Conservation (phyloP, 2,329 filamentous ascomycete genomes). For the Fusarium fracticaudum region DNA sequence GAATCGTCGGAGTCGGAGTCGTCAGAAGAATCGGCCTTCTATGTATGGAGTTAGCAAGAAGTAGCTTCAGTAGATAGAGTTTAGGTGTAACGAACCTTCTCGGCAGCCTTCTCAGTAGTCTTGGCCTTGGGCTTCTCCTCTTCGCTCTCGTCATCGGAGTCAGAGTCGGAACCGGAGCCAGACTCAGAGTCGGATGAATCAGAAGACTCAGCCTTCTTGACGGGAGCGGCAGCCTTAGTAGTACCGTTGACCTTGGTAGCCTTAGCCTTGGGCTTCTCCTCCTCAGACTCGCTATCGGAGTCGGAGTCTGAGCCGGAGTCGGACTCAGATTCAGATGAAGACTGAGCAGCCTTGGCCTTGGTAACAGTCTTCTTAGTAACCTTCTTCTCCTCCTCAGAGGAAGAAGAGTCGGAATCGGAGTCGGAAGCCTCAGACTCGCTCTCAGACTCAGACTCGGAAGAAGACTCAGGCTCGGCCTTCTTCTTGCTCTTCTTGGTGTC, state of each 20-base stretch:
- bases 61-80: neutral
- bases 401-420: slow-evolving; percentile 48
- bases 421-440: slow-evolving; percentile 53
- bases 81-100: slow-evolving; percentile 43
- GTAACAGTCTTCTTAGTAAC: slow-evolving; percentile 48
- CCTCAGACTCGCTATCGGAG: slow-evolving; percentile 47
- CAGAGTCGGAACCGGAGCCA: slow-evolving; percentile 53
- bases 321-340: slow-evolving; percentile 46
- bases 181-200: slow-evolving; percentile 47
- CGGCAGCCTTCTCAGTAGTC: slow-evolving; percentile 46
- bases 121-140: slow-evolving; percentile 47
- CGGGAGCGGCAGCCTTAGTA: slow-evolving; percentile 36
- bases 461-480: slow-evolving; percentile 54
- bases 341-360: slow-evolving; percentile 45
- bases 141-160: slow-evolving; percentile 51
- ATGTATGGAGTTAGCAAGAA: slow-evolving; percentile 29
- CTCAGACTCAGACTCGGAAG: slow-evolving; percentile 53
- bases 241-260: slow-evolving; percentile 42
- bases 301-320: slow-evolving; percentile 48
- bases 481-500: slow-evolving; percentile 62
- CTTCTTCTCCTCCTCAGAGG: slow-evolving; percentile 51
- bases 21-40: slow-evolving; percentile 45
- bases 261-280: slow-evolving; percentile 48
- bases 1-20: slow-evolving; percentile 49
- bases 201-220: slow-evolving; percentile 41